phyloP scores from a whole-genome alignment of 805 yeast species.

The Yarrowia keelungensis region DNA sequence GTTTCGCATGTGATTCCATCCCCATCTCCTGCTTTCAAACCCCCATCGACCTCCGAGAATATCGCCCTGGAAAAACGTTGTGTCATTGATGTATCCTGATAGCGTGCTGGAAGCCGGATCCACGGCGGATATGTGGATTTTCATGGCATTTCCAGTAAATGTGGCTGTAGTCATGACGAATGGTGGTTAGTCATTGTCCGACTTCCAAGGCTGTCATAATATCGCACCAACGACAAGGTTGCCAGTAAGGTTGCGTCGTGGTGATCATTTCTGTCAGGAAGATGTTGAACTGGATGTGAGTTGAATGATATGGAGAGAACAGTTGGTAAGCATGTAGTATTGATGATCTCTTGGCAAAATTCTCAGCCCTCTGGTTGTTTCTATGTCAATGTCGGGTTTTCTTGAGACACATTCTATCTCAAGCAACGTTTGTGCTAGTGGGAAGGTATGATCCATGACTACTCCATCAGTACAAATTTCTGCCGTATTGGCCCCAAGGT shows the following conservation, averaged over 20 bases:
- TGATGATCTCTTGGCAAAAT: too few species aligned
- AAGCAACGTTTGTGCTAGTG: too few species aligned
- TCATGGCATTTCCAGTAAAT: constrained; percentile 9
- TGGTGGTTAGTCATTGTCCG: not conserved
- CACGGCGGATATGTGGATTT: constrained; percentile 7
- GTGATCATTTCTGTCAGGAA: not conserved
- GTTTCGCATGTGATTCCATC: not conserved
- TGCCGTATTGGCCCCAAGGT: too few species aligned
- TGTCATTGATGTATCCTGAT: constrained; percentile 15
- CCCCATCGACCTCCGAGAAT: constrained; percentile 24
- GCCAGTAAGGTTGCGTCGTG: constrained; percentile 1
- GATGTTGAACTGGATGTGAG: too few species aligned
- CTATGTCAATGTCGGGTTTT: too few species aligned
- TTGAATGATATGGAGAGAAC: too few species aligned
- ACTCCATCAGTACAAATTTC: too few species aligned
- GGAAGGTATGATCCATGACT: too few species aligned
- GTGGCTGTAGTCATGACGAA: constrained; percentile 15
- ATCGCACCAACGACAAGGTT: constrained; percentile 23
- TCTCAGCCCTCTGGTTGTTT: too few species aligned
- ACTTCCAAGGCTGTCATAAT: not conserved
- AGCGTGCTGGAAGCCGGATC: constrained; percentile 17
- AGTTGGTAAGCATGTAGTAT: too few species aligned
- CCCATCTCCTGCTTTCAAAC: constrained; percentile 6
- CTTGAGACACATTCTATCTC: too few species aligned
- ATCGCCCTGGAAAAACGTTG: constrained; percentile 29